Percentiles rank a stretch among this genome's conserved stretches.
phyloP scores from a whole-genome alignment of 2,329 filamentous ascomycete genomes.

The Colletotrichum aenigma region DNA sequence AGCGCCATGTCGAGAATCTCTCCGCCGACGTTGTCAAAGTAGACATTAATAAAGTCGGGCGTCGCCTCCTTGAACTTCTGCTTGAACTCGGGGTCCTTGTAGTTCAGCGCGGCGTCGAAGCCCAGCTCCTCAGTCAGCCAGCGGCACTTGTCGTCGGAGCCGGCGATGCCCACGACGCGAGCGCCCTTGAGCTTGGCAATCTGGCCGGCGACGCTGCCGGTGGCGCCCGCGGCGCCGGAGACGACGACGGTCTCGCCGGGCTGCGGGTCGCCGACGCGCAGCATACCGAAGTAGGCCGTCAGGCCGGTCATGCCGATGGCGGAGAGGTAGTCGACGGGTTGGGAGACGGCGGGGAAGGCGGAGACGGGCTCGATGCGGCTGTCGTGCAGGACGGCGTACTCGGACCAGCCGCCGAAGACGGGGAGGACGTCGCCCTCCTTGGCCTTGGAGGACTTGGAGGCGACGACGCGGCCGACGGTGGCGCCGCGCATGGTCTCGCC shows the following conservation, averaged over 20 bases:
- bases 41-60: slow-evolving; percentile 66
- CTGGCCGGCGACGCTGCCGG: slow-evolving; percentile 77
- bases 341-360: slow-evolving; percentile 41
- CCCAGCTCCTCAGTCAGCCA: slow-evolving; percentile 70
- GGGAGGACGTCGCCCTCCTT: slow-evolving; percentile 63
- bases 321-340: slow-evolving; percentile 64
- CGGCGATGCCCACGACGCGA: slow-evolving; percentile 68
- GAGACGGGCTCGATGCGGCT: slow-evolving; percentile 50
- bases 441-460: slow-evolving; percentile 59
- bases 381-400: slow-evolving; percentile 64
- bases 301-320: slow-evolving; percentile 70
- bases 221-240: slow-evolving; percentile 78
- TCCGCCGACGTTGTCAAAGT: slow-evolving; percentile 77
- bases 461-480: slow-evolving; percentile 65
- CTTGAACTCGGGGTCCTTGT: slow-evolving; percentile 68
- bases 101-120: slow-evolving; percentile 72
- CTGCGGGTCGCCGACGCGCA: slow-evolving; percentile 70
- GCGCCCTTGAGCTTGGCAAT: slow-evolving; percentile 76
- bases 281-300: slow-evolving; percentile 78
- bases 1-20: slow-evolving; percentile 73
- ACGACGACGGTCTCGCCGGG: slow-evolving; percentile 78
- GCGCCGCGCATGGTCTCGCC: slow-evolving; percentile 72
- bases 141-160: slow-evolving; percentile 68
- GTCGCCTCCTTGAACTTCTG: slow-evolving; percentile 65
- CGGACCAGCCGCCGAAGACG: slow-evolving; percentile 65